Percentiles rank a stretch among this genome's conserved stretches.
Evolutionary conservation across 352 stramenopile genomes (phyloP).

Genomic region (Phytophthora uliginosa): DNA sequence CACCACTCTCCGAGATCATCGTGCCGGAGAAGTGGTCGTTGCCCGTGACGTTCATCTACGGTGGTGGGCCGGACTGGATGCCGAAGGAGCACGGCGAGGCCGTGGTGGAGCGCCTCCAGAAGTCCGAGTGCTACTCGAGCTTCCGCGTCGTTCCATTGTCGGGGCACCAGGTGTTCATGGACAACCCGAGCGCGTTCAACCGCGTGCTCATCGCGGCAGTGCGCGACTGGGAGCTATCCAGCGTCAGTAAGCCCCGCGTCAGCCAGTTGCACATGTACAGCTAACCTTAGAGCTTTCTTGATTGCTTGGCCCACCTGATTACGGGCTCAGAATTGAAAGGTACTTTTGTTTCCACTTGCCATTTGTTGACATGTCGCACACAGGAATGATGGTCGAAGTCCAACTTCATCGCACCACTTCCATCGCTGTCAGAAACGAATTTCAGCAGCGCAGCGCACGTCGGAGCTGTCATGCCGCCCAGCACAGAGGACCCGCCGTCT

Average conservation of each 20-base stretch:
- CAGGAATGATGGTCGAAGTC: conserved; percentile 17
- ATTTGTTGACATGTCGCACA: background rate
- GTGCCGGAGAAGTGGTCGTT: conserved; percentile 50
- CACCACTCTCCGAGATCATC: conserved; percentile 56
- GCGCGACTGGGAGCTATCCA: conserved; percentile 28
- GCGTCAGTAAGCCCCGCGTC: background rate
- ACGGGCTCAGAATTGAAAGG: background rate
- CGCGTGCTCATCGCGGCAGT: conserved; percentile 51
- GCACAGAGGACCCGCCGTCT: conserved; percentile 10
- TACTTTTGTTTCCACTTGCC: no score
- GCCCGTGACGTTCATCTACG: conserved; percentile 78
- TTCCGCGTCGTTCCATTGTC: conserved; percentile 66
- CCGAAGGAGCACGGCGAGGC: conserved; percentile 63
- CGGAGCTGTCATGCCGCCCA: conserved; percentile 12
- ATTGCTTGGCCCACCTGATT: background rate
- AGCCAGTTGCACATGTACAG: background rate
- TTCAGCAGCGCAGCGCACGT: background rate
- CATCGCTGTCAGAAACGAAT: conserved; percentile 23
- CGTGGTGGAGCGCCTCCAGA: conserved; percentile 58
- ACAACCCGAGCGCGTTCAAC: conserved; percentile 78
- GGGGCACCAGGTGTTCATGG: conserved; percentile 82
- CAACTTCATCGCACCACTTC: background rate
- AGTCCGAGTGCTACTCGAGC: conserved; percentile 48
- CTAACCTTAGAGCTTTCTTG: background rate
- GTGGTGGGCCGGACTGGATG: conserved; percentile 80